Evolutionary conservation across 2,329 filamentous ascomycete genomes (phyloP).

Genomic region (Helotiales sp.): DNA sequence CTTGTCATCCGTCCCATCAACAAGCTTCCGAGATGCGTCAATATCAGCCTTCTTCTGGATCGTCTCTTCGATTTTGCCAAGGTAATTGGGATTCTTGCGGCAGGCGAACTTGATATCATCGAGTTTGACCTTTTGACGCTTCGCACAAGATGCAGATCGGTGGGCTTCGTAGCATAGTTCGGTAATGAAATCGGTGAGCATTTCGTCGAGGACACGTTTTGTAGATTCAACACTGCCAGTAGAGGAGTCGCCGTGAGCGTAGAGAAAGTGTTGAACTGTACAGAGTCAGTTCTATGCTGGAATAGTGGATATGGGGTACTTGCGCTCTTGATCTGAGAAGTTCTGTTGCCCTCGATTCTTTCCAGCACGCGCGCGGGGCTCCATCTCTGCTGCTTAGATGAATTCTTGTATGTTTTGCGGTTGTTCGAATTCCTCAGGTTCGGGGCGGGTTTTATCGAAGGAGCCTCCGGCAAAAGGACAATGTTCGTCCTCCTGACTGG

Average conservation of each 20-base stretch:
- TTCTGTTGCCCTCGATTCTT: conserved; percentile 84
- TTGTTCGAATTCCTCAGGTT: too few relatives aligned
- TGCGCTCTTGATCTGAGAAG: conserved; percentile 72
- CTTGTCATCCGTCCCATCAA: conserved; percentile 67
- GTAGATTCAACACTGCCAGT: conserved; percentile 83
- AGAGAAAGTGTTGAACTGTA: conserved; percentile 71
- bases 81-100: conserved; percentile 77
- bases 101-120: conserved; percentile 97
- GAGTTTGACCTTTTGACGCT: conserved; percentile 95
- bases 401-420: background rate
- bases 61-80: conserved; percentile 87
- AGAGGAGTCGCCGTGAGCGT: conserved; percentile 77
- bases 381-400: conserved; percentile 52
- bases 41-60: conserved; percentile 86
- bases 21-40: conserved; percentile 76
- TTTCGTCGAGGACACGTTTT: conserved; percentile 86
- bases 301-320: conserved; percentile 31
- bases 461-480: too few relatives aligned
- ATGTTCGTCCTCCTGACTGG: too few relatives aligned
- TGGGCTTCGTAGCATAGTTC: conserved; percentile 90
- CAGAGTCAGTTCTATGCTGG: conserved; percentile 5
- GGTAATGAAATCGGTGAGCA: conserved; percentile 95
- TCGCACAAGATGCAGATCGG: conserved; percentile 78
- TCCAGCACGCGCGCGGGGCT: conserved; percentile 74
- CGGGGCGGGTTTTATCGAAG: too few relatives aligned